A percentile compares a stretch with the other conserved stretches of the same genome.
phyloP scores from a whole-genome alignment of 2,329 filamentous ascomycete species.

The Neofusicoccum kwambonambiense region DNA sequence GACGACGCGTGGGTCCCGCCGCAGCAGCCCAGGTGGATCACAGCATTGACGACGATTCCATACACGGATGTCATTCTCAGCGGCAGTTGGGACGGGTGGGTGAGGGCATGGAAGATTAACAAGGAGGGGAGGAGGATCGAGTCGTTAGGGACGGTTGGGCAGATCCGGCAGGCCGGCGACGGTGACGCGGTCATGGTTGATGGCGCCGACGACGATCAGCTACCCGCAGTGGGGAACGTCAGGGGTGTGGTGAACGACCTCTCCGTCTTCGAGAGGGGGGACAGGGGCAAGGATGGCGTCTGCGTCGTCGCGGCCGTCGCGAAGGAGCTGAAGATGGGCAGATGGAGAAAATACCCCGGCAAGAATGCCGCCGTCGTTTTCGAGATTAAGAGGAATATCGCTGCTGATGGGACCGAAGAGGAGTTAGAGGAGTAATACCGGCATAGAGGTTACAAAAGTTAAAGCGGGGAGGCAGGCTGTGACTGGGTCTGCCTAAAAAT shows the following conservation, averaged over 20 bases:
- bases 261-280: constrained; percentile 79
- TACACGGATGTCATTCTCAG: constrained; percentile 88
- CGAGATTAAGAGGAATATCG: constrained; percentile 61
- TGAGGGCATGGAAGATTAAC: constrained; percentile 81
- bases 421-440: background rate
- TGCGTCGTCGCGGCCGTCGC: constrained; percentile 84
- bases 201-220: constrained; percentile 19
- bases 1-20: constrained; percentile 46
- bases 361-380: constrained; percentile 87
- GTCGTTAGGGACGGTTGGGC: constrained; percentile 65
- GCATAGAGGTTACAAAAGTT: background rate
- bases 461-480: background rate
- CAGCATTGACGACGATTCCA: constrained; percentile 79
- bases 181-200: constrained; percentile 19
- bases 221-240: constrained; percentile 37
- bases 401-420: constrained; percentile 20
- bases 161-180: constrained; percentile 2
- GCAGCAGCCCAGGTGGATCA: constrained; percentile 78
- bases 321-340: constrained; percentile 79
- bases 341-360: constrained; percentile 66
- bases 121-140: constrained; percentile 62
- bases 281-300: constrained; percentile 69
- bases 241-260: constrained; percentile 87
- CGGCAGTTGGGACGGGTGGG: constrained; percentile 89
- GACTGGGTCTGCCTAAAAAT: background rate